Percentiles rank a stretch among this genome's conserved stretches.
These are phyloP conservation scores for Diutina mesorugosa DNA, from an alignment of 1,139 yeast species.

Conservation along the genomic window DNA sequence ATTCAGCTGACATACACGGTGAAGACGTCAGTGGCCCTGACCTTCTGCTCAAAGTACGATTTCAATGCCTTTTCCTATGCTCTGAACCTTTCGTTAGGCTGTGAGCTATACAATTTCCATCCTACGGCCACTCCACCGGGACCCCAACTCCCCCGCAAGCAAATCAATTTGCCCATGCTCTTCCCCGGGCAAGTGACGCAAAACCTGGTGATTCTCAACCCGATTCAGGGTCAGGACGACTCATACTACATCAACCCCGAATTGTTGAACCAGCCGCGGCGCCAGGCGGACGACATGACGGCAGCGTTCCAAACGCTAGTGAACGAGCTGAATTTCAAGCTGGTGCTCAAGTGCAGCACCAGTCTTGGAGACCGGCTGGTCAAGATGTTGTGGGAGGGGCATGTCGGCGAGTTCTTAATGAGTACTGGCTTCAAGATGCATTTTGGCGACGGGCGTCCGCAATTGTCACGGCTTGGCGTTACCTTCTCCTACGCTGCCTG, in stretches of 20 bases:
- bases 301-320: conserved; percentile 42
- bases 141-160: neutral
- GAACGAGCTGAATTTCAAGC: conserved; percentile 43
- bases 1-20: conserved; percentile 82
- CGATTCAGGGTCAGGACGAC: conserved; percentile 15
- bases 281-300: conserved; percentile 28
- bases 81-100: conserved; percentile 76
- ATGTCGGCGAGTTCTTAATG: conserved; percentile 64
- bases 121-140: neutral
- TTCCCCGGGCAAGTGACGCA: conserved; percentile 2
- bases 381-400: conserved; percentile 79
- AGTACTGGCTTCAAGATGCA: conserved; percentile 57
- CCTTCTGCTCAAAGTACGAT: conserved; percentile 77
- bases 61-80: conserved; percentile 87
- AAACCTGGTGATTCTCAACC: conserved; percentile 8
- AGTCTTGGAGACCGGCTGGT: conserved; percentile 51
- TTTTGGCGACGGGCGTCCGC: conserved; percentile 18
- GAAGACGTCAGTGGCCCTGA: conserved; percentile 61
- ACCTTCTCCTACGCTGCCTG: conserved; percentile 23
- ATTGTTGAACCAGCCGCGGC: neutral
- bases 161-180: neutral
- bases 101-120: conserved; percentile 57
- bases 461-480: conserved; percentile 24
- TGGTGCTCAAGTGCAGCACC: conserved; percentile 67
- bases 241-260: conserved; percentile 4